These are phyloP conservation scores for Larix sibirica DNA, from an alignment of 83 land plant genomes.

Conservation along the genomic window DNA sequence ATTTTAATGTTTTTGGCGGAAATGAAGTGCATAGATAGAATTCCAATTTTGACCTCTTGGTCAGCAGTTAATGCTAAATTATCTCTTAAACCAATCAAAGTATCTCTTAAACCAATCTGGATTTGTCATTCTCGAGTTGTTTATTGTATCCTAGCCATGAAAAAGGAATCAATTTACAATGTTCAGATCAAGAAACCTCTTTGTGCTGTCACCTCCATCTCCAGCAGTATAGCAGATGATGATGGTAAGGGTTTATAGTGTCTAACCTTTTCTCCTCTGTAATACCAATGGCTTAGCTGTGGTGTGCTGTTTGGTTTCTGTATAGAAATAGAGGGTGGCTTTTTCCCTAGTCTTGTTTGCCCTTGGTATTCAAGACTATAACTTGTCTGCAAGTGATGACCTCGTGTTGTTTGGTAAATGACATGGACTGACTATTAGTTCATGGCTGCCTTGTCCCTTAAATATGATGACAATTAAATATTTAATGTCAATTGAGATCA, in stretches of 20 bases:
- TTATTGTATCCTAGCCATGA: background rate
- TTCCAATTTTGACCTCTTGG: background rate
- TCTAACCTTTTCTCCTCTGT: background rate
- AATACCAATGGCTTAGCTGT: background rate
- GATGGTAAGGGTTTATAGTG: background rate
- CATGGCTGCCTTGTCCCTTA: background rate
- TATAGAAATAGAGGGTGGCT: background rate
- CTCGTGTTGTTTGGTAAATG: background rate
- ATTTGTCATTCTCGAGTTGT: background rate
- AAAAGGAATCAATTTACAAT: background rate
- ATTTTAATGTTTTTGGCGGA: background rate
- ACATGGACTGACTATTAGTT: background rate
- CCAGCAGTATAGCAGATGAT: background rate
- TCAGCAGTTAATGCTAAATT: background rate
- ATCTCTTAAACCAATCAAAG: background rate
- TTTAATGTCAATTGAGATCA: too few species aligned
- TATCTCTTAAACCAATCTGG: background rate
- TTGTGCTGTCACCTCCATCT: background rate
- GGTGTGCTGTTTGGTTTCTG: background rate
- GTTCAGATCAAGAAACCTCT: background rate
- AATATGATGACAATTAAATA: too few species aligned
- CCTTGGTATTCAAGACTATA: too few species aligned
- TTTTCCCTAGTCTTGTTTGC: too few species aligned
- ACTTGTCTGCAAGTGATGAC: too few species aligned
- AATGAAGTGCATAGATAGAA: background rate